Conservation (phyloP, 768 basidiomycete genomes). For the Pisolithus microcarpus region DNA sequence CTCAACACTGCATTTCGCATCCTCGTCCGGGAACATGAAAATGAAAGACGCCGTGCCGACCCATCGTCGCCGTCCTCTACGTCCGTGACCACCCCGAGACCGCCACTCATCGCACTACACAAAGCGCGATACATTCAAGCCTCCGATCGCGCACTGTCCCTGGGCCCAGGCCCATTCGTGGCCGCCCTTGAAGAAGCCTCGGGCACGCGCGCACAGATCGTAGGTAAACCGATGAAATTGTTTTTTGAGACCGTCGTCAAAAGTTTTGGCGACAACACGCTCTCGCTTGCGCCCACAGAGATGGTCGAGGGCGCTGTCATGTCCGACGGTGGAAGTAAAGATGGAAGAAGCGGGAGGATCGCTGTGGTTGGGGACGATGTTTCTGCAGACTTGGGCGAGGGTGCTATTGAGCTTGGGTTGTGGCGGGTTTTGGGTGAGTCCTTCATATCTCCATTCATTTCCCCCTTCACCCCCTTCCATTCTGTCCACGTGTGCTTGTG, state of each 20-base stretch:
- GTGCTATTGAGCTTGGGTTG: slow-evolving; percentile 52
- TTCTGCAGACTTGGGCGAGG: slow-evolving; percentile 55
- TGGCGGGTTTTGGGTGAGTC: slow-evolving; percentile 56
- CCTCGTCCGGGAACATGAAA: slow-evolving; percentile 37
- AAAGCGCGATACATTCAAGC: slow-evolving; percentile 45
- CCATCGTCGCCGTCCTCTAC: too few relatives aligned
- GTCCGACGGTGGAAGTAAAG: slow-evolving; percentile 1
- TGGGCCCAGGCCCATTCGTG: slow-evolving; percentile 70
- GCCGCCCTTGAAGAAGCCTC: slow-evolving; percentile 52
- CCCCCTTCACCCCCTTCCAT: background rate
- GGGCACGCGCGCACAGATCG: slow-evolving; percentile 40
- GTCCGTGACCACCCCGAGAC: background rate
- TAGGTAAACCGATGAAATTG: slow-evolving; percentile 55
- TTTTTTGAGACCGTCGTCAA: slow-evolving; percentile 56
- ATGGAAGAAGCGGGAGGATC: slow-evolving; percentile 24
- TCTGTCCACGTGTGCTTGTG: background rate
- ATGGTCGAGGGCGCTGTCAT: too few relatives aligned
- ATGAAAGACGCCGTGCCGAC: slow-evolving; percentile 1
- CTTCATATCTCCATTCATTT: background rate
- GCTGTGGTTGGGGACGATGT: slow-evolving; percentile 65
- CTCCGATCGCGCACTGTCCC: slow-evolving; percentile 42
- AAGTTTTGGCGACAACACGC: slow-evolving; percentile 28
- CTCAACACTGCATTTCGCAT: slow-evolving; percentile 66
- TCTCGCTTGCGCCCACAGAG: too few relatives aligned
- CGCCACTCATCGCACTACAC: slow-evolving; percentile 53